Base-by-base conservation (phyloP, 768 basidiomycete species). In the Dendrothele bispora region DNA sequence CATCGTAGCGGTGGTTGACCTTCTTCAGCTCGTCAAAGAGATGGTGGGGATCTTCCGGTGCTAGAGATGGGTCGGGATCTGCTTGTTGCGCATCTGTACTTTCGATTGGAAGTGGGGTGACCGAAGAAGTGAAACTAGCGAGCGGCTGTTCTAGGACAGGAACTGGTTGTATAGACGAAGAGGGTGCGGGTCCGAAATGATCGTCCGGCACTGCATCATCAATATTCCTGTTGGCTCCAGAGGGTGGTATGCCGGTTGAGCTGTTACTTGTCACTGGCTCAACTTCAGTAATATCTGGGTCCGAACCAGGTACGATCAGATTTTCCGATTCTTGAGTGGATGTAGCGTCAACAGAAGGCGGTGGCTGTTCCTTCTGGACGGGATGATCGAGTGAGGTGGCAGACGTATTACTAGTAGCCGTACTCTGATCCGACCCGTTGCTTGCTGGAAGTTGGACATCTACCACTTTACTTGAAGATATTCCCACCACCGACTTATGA, bases 1-100 rank as follows among this genome's bases (percentile, higher is more conserved):
- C 61, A 37, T 83, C 79, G 55, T 88, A 88, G 5, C 86, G 80
- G 30, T 72, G 67, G 46, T 67, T 71, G 12, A 76, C 71, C 17
- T 61, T 55, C 0, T 53, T 57, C 1, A 88, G 72, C 10, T 74
- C 72, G 0, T 63, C 59, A 5, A 88, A 66, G 8, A 86, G 69
- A 2, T 66, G 66, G 44, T 67, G 70, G 7, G 39, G 50, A 7
- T 46, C 30, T 21, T 51, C 40, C 25, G 42, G 29, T 5, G 48
- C 40, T 18, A 22, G 24, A n/a, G 39, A n/a, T n/a, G n/a, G n/a
- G n/a, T n/a, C 24, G 34, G 34, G 20, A 15, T 15, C 7, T 7
- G 34, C 20, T 18, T 15, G 34, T 35, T 5, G 3, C 15, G 34
- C 34, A 35, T 15, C 7, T 15, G 15, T 18, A 35, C 15, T 35